A percentile compares a stretch with the other conserved stretches of the same genome.
Conservation (phyloP, 2,329 filamentous ascomycete genomes). For the Fusarium torreyae region DNA sequence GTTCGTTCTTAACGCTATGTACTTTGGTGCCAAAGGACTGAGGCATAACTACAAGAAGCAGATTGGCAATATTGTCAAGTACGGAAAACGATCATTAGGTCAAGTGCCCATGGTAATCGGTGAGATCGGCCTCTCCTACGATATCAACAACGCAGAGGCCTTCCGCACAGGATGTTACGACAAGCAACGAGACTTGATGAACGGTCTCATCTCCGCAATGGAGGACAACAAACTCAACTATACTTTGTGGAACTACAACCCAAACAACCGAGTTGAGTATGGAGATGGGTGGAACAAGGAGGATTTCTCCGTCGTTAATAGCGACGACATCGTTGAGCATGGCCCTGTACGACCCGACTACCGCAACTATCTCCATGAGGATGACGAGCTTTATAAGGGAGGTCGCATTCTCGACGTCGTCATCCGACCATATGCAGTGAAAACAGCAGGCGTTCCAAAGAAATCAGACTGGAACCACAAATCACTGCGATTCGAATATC, state of each 20-base stretch:
- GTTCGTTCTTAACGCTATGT: constrained; percentile 59
- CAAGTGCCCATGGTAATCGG: constrained; percentile 57
- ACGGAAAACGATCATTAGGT: constrained; percentile 54
- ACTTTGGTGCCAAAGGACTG: constrained; percentile 57
- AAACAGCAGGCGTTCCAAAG: constrained; percentile 56
- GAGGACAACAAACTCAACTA: constrained; percentile 57
- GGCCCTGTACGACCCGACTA: constrained; percentile 51
- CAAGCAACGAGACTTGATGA: constrained; percentile 57
- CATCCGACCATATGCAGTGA: constrained; percentile 59
- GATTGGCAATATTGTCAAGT: constrained; percentile 54
- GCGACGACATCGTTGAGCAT: constrained; percentile 51
- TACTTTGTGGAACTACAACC: constrained; percentile 60
- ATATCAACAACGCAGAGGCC: constrained; percentile 56
- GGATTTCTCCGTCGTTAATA: constrained; percentile 60
- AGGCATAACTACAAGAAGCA: constrained; percentile 58
- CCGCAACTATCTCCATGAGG: constrained; percentile 52
- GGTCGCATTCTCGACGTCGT: constrained; percentile 58
- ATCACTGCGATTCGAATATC: constrained; percentile 55
- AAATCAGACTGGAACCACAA: constrained; percentile 56
- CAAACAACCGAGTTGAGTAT: constrained; percentile 56
- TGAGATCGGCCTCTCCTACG: constrained; percentile 59
- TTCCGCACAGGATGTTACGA: constrained; percentile 58
- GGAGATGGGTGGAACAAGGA: constrained; percentile 62
- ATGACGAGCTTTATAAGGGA: constrained; percentile 57
- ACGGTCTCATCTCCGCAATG: constrained; percentile 59